Base-by-base conservation (phyloP, 148 eudicot species). In the Fagopyrum homotropicum region DNA sequence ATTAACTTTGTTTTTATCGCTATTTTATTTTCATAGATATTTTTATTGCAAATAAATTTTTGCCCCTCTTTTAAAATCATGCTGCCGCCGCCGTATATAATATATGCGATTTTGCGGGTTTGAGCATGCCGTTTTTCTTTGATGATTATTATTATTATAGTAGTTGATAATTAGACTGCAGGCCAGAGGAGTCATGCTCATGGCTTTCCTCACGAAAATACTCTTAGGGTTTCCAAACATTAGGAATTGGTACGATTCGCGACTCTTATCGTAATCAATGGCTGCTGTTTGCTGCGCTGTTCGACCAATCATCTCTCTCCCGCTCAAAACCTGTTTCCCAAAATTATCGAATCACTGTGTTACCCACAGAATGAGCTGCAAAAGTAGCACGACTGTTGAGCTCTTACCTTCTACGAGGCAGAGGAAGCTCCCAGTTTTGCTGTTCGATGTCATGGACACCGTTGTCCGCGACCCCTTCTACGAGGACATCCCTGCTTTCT, bases 391-490 rank as follows among this genome's bases (percentile, higher is more conserved):
- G 46, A 40, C 16, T 66, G 71, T 3, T 46, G 47, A 66, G 6
- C 47, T 66, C 71, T 14, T 43, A 17, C 15, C 11, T 8, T 40
- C 76, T 74, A 9, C 66, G 51, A 57, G 11, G 61, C 47, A 60
- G 48, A 79, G 89, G 22, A 88, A 86, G 84, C 85, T 92, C 30
- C 98, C 98, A 5, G 73, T 93, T 26, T 76, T 93, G 81, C 75
- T 93, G 22, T 93, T 93, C 81, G 98, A 93, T 85, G 85, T 93
- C 9, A 91, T 93, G 98, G 97, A 91, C 77, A 93, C 98, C 2
- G 79, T 93, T 68, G 97, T 93, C 80, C 92, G 91, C 52, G 98
- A 93, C 75, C 98, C 98, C 19, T 91, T 91, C 80, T 91, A 89
- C 75, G 85, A 89, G 9, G 88, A 89, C 76, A 56, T 93, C 57